Base-by-base conservation (phyloP, 306 rosid genomes). In the Rosa persica region DNA sequence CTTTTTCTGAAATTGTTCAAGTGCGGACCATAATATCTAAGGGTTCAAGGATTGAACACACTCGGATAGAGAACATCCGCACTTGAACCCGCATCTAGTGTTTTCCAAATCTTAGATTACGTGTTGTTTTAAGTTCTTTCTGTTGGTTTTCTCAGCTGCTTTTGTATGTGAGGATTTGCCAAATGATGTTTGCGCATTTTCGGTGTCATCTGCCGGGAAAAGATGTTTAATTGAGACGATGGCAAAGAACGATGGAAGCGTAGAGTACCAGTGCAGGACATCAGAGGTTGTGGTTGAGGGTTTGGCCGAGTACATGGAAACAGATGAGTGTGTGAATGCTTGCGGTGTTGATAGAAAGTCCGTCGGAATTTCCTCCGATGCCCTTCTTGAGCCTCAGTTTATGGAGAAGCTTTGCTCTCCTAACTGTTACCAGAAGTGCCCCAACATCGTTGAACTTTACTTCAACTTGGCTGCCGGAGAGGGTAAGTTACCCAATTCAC, bases 171-270 rank as follows among this genome's bases (percentile, higher is more conserved):
- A 91, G 80, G 90, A 89, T 30, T 72, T 91, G 72, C 90, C 88
- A 7, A 80, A 71, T 66, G 81, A 85, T 38, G 81, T 78, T 6
- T 91, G 97, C 6, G 93, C 98, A 27, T 93, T 90, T 76, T 87
- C 97, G 0, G 87, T 93, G 79, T 92, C 97, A 0, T 93, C 98
- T 0, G 89, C 97, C 0, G 96, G 98, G 44, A 93, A 93, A 78
- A 83, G 98, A 74, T 93, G 98, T 81, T 73, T 85, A 85, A 70
- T 91, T 76, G 98, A 93, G 88, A 91, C 97, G 0, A 48, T 43
- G 5, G 81, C 78, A 72, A 79, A 23, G 1, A 86, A 71, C 0
- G 82, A 81, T 0, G 95, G 93, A 3, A 74, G 79, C 43, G 66
- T 84, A 48, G 89, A 89, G 44, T 87, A 87, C 60, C 91, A 86